Conservation (phyloP, 208 protist genomes). For the Perkinsela sp. region DNA sequence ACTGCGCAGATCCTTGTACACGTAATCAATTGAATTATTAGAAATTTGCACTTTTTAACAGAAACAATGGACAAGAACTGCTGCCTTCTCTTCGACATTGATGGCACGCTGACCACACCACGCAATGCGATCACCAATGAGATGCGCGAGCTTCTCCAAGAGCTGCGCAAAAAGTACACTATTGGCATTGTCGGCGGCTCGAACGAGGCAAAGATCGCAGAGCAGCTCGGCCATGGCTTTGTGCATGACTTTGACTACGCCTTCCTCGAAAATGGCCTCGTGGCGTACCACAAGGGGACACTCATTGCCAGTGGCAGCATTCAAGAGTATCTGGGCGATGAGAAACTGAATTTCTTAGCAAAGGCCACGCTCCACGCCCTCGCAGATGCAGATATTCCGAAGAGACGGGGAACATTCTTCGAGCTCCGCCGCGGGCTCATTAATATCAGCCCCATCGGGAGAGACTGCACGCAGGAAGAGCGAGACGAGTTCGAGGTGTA, state of each 20-base stretch:
- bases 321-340: conserved; percentile 63
- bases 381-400: conserved; percentile 83
- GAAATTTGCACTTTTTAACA: too few species aligned
- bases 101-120: conserved; percentile 62
- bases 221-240: conserved; percentile 74
- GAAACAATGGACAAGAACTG: conserved; percentile 11
- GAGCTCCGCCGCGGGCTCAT: conserved; percentile 97
- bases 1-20: too few species aligned
- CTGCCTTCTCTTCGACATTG: conserved; percentile 81
- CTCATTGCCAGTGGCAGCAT: conserved; percentile 14
- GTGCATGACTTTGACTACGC: conserved; percentile 81
- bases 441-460: conserved; percentile 94
- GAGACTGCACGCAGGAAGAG: conserved; percentile 90
- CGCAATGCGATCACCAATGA: conserved; percentile 38
- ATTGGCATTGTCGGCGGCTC: conserved; percentile 94
- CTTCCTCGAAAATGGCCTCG: conserved; percentile 94
- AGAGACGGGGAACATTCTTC: conserved; percentile 95
- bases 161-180: conserved; percentile 47
- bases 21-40: too few species aligned
- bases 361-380: conserved; percentile 79
- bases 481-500: conserved; percentile 87
- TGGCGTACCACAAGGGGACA: conserved; percentile 55
- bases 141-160: conserved; percentile 52
- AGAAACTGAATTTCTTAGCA: conserved; percentile 70
- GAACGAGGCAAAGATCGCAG: conserved; percentile 85